phyloP scores from a whole-genome alignment of 192 early-diverging fungal species.

The Dissophora ornata region DNA sequence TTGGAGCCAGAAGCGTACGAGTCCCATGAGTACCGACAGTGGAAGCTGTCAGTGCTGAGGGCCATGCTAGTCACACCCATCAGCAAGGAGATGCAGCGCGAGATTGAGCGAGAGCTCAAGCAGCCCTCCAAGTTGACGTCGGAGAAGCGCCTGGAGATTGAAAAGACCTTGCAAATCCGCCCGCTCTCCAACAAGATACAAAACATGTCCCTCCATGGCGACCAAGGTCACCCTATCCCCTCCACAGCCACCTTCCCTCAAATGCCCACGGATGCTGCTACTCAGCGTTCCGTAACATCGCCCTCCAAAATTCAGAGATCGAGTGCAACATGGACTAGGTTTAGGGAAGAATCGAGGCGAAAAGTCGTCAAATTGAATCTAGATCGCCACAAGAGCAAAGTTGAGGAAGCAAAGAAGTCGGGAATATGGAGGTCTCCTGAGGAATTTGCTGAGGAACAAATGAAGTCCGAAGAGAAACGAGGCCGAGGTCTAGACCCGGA shows the following conservation, averaged over 20 bases:
- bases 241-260: background rate
- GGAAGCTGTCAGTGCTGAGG: conserved; percentile 9
- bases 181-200: conserved; percentile 36
- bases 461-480: conserved; percentile 23
- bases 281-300: conserved; percentile 1
- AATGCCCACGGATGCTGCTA: background rate
- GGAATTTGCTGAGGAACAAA: conserved; percentile 30
- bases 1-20: background rate
- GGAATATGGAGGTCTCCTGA: conserved; percentile 34
- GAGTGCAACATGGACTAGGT: background rate
- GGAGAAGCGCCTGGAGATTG: conserved; percentile 6
- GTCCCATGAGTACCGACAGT: conserved; percentile 6
- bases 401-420: conserved; percentile 26
- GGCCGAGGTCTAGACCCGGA: conserved; percentile 21
- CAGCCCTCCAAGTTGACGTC: background rate
- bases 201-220: conserved; percentile 13
- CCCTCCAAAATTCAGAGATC: conserved; percentile 18
- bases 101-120: background rate
- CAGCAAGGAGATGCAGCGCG: background rate
- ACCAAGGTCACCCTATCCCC: background rate
- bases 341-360: conserved; percentile 25
- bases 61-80: conserved; percentile 6
- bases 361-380: conserved; percentile 23
- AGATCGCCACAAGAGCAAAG: conserved; percentile 14
- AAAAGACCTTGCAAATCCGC: conserved; percentile 16